Evolutionary conservation across 2,329 filamentous ascomycete species (phyloP), one percentile per base, ranked within the genome.

Genomic region (Fusarium musae): DNA sequence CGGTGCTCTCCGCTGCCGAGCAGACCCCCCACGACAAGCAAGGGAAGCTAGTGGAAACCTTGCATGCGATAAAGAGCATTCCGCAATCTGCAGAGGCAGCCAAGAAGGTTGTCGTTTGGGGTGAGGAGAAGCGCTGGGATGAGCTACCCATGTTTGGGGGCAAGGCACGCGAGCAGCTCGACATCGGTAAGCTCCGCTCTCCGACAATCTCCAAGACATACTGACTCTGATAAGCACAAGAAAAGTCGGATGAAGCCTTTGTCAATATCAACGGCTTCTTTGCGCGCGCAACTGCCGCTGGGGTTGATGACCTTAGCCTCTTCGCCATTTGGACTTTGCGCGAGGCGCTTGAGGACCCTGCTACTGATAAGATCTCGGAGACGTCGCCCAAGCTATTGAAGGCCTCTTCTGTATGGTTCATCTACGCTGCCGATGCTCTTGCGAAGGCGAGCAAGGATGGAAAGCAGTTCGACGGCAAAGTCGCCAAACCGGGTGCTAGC

Each of bases 401-500:
- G 8, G 46, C 74, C 1, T 50, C 54, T 34, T 59, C 59, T 2
- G 60, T 67, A 2, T 76, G 74, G 74, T 28, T 76, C 16, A 47
- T 70, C 5, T 77, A 75, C 21, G 74, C 74, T 0, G 28, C 34
- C 1, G 43, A 47, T 16, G 21, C 6, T 9, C 21, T 76, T 9
- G 39, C 50, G 0, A 49, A 46, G 8, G 42, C 26, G 0, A 66
- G 56, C 5, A 54, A 60, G 17, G 43, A 74, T 9, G 26, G 11
- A 5, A 66, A 66, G 60, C 67, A 76, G n/a, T 77, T 77, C 6
- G 74, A 76, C 2, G 74, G 70, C 5, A 76, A 74, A 28, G 32
- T 76, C 12, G 74, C 69, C 6, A 65, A 30, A 17, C 66, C 74
- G 0, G 74, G 74, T 1, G 62, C 40, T 3, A 77, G 74, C 15